Conservation (phyloP, 345 rosid species). For the Arabidopsis suecica region DNA sequence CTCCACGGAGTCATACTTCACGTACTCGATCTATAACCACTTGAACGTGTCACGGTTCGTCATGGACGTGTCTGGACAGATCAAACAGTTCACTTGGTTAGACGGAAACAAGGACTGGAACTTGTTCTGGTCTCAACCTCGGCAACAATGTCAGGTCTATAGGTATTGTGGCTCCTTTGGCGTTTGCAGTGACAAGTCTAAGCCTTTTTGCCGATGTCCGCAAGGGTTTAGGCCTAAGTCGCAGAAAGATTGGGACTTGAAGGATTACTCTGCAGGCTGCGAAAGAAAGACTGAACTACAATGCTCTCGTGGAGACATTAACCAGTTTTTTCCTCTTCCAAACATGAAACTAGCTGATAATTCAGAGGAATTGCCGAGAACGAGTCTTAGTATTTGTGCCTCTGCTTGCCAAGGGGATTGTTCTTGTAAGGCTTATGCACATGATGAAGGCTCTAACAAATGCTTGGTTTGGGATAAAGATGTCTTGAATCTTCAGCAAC, state of each 20-base stretch:
- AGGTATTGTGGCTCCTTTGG: constrained; percentile 76
- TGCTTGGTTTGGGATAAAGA: constrained; percentile 65
- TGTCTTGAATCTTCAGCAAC: constrained; percentile 55
- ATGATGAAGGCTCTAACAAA: constrained; percentile 30
- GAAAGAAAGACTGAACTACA: constrained; percentile 51
- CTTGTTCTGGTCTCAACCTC: constrained; percentile 75
- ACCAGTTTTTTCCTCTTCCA: constrained; percentile 35
- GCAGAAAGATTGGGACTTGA: constrained; percentile 52
- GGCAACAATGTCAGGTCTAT: constrained; percentile 71
- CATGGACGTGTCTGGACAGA: constrained; percentile 69
- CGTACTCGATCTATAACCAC: constrained; percentile 49
- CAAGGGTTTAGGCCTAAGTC: constrained; percentile 53
- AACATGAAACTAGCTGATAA: constrained; percentile 41
- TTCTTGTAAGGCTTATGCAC: constrained; percentile 73
- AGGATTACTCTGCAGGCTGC: constrained; percentile 70
- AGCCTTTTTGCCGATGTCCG: constrained; percentile 61
- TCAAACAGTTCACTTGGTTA: constrained; percentile 57
- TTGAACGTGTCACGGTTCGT: constrained; percentile 50
- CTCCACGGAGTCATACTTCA: constrained; percentile 63
- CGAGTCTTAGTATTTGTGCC: constrained; percentile 49
- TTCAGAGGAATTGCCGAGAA: constrained; percentile 20
- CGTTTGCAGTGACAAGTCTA: constrained; percentile 50
- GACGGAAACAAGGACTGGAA: constrained; percentile 51
- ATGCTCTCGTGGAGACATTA: constrained; percentile 50
- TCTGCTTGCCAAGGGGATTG: constrained; percentile 59